Conservation (phyloP, 2,329 filamentous ascomycete genomes). For the Dactylellina haptotyla region DNA sequence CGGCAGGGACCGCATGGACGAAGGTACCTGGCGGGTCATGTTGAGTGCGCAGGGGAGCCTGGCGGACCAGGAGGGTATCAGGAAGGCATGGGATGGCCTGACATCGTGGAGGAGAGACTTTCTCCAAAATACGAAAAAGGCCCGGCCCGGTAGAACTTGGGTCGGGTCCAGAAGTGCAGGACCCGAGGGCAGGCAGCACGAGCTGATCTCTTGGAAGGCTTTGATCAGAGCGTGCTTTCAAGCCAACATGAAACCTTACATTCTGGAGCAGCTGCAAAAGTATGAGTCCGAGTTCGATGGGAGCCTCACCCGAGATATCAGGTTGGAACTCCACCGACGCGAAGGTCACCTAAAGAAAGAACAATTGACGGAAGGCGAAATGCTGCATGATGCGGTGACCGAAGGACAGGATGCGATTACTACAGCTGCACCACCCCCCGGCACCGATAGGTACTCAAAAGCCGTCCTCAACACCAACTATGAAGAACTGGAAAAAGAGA, state of each 20-base stretch:
- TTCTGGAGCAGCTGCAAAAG: slow-evolving; percentile 29
- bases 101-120: slow-evolving; percentile 12
- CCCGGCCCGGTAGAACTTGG: slow-evolving; percentile 8
- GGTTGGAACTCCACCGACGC: slow-evolving; percentile 11
- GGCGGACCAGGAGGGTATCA: slow-evolving; percentile 31
- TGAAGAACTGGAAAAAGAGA: slow-evolving; percentile 3
- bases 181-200: slow-evolving; percentile 3
- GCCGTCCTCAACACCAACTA: neutral
- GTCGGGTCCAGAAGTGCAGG: neutral
- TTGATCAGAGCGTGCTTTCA: slow-evolving; percentile 38
- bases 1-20: slow-evolving; percentile 1
- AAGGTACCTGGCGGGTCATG: slow-evolving; percentile 15
- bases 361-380: slow-evolving; percentile 3
- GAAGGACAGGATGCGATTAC: neutral
- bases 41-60: slow-evolving; percentile 25
- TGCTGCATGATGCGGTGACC: slow-evolving; percentile 10
- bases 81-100: slow-evolving; percentile 27
- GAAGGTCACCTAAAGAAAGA: slow-evolving; percentile 31
- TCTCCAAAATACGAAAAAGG: neutral
- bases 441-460: neutral
- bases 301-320: slow-evolving; percentile 9
- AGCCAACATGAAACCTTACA: slow-evolving; percentile 34
- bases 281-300: slow-evolving; percentile 27
- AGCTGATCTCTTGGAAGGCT: slow-evolving; percentile 46
- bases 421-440: neutral